phyloP scores from a whole-genome alignment of 73 alveolate species.

The Tetrahymena thermophila region DNA sequence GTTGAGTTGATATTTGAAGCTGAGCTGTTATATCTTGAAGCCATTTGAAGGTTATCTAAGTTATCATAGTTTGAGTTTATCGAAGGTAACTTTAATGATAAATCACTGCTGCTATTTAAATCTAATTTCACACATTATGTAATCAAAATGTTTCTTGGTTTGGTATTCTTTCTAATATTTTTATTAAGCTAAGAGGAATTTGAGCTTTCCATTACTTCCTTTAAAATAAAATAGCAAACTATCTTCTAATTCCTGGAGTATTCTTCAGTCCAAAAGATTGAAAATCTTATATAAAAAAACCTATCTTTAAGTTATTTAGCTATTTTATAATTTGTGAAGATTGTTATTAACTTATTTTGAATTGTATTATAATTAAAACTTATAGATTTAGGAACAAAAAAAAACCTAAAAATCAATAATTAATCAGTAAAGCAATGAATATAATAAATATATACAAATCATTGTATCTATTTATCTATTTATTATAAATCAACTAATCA shows the following conservation, averaged over 20 bases:
- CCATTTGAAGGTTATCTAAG: not conserved
- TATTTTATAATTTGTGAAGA: not conserved
- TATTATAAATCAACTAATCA: too few relatives aligned
- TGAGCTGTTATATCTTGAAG: not conserved
- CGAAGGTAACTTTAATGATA: not conserved
- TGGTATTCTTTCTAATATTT: not conserved
- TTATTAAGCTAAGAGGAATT: not conserved
- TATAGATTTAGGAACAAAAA: not conserved
- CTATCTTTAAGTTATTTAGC: not conserved
- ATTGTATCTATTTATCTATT: not conserved
- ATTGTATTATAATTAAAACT: not conserved
- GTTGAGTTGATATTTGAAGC: not conserved
- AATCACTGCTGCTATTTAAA: not conserved
- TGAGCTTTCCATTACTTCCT: not conserved
- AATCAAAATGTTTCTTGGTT: not conserved
- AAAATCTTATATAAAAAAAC: too few relatives aligned
- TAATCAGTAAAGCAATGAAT: not conserved
- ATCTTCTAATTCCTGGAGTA: not conserved
- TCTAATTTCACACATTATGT: not conserved
- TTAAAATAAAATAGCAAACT: not conserved
- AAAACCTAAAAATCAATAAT: not conserved
- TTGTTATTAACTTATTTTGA: not conserved
- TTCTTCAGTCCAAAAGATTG: too few relatives aligned
- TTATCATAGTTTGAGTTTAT: not conserved
- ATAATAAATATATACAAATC: too few relatives aligned